Percentiles rank a stretch among this genome's conserved stretches.
Conservation (phyloP, 1,284 basidiomycete genomes). For the Phenoliferia sp. region DNA sequence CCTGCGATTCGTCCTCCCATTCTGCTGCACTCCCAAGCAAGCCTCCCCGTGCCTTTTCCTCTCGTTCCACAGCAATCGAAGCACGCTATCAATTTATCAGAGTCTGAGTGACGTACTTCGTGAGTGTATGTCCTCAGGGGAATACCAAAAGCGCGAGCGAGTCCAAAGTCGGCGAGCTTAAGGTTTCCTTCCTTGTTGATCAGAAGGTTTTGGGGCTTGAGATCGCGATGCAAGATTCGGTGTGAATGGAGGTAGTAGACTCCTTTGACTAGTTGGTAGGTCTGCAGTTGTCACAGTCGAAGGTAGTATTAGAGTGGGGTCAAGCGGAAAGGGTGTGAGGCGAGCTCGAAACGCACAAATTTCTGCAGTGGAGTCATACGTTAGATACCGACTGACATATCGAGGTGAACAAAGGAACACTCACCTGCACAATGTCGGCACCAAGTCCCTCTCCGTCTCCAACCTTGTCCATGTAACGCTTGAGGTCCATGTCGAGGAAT, state of each 20-base stretch:
- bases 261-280: slow-evolving; percentile 77
- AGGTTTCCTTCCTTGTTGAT: slow-evolving; percentile 86
- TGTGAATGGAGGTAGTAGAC: slow-evolving; percentile 94
- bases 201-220: slow-evolving; percentile 95
- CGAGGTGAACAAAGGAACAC: slow-evolving; percentile 22
- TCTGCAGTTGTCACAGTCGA: slow-evolving; percentile 39
- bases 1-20: no score
- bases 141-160: slow-evolving; percentile 94
- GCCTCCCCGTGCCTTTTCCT: no score
- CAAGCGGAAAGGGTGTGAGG: neutral
- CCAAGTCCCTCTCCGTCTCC: slow-evolving; percentile 52
- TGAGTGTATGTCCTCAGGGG: slow-evolving; percentile 98
- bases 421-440: slow-evolving; percentile 76
- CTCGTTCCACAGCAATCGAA: no score
- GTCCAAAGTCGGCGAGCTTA: slow-evolving; percentile 93
- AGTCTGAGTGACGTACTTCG: slow-evolving; percentile 57
- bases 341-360: slow-evolving; percentile 51
- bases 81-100: no score
- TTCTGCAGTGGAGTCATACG: slow-evolving; percentile 54
- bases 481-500: slow-evolving; percentile 87
- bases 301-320: neutral
- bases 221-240: slow-evolving; percentile 90
- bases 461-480: slow-evolving; percentile 81
- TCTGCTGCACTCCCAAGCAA: no score
- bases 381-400: neutral